Evolutionary conservation across 129 eudicot species (phyloP), one percentile per base, ranked within the genome.

Genomic region (Dittrichia graveolens): DNA sequence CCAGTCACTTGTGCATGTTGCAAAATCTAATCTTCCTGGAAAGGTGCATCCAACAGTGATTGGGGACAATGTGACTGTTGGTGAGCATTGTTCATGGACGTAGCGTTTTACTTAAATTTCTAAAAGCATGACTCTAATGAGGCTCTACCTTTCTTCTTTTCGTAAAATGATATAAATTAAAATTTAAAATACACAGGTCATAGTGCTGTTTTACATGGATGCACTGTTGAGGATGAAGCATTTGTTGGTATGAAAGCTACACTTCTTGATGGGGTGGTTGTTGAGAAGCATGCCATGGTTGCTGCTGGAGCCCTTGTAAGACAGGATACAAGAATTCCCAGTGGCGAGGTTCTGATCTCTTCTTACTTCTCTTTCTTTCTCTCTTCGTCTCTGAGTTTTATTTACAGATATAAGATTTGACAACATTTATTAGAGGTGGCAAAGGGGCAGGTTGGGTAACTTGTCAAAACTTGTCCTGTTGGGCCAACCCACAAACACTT

Each of bases 231-330:
- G 73, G 90, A 88, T 68, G 88, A 88, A 83, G 81, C 95, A 4
- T 78, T 88, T 80, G 79, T 88, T 71, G 90, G 90, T 44, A 88
- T 88, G 88, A 86, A 88, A 45, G 90, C 86, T 8, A 85, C 79
- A 57, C 80, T 88, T 57, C 95, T 88, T 46, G 95, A 88, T 73
- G 91, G 95, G 59, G 95, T 83, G 0, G 83, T 85, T 37, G 84
- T 88, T 45, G 90, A 88, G 77, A 88, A 85, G 73, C 81, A 85
- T 67, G 84, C 79, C 65, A 88, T 88, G 90, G 90, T 88, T 71
- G 90, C 95, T 78, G 90, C 90, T 14, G 95, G 95, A 39, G 85
- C 90, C 37, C 95, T 88, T 41, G 95, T 88, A 55, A 85, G 84
- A 71, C 90, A 85, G 83, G 83, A 76, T 61, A 83, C 90, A 2